These are phyloP conservation scores for Nigrospora osmanthi DNA, from an alignment of 2,329 filamentous ascomycete species.

Conservation along the genomic window DNA sequence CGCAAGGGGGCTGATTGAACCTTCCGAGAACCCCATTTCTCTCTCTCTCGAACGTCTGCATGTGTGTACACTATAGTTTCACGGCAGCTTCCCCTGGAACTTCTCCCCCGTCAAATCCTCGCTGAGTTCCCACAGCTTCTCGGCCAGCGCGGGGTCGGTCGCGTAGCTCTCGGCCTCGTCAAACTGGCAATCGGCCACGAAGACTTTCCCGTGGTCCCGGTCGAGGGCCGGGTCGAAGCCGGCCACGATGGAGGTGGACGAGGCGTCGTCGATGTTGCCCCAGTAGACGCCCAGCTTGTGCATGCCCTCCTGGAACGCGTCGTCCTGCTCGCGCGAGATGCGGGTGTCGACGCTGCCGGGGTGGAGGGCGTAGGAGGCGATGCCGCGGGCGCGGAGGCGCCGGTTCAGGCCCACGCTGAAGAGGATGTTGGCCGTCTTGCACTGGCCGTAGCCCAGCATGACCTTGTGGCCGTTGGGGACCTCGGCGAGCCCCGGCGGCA, in stretches of 20 bases:
- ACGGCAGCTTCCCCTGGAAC: slow-evolving; percentile 8
- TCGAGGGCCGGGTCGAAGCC: slow-evolving; percentile 24
- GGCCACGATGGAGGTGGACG: slow-evolving; percentile 25
- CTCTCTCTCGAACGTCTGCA: too few species aligned
- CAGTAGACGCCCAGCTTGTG: slow-evolving; percentile 17
- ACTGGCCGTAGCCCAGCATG: slow-evolving; percentile 38
- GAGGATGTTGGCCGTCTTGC: slow-evolving; percentile 43
- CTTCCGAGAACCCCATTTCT: background rate
- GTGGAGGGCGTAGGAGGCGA: slow-evolving; percentile 31
- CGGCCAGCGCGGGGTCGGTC: slow-evolving; percentile 20
- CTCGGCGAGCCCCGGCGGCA: slow-evolving; percentile 20
- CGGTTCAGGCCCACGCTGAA: slow-evolving; percentile 31
- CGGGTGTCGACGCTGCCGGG: slow-evolving; percentile 31
- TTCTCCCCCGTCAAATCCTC: slow-evolving; percentile 29
- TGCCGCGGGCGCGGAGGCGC: slow-evolving; percentile 20
- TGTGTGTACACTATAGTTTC: background rate
- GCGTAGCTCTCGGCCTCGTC: slow-evolving; percentile 16
- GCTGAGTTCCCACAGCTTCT: slow-evolving; percentile 31
- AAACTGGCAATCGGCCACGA: slow-evolving; percentile 29
- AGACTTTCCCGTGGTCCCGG: slow-evolving; percentile 20
- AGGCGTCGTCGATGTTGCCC: slow-evolving; percentile 23
- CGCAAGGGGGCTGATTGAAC: too few species aligned
- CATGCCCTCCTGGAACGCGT: slow-evolving; percentile 19
- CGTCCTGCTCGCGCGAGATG: slow-evolving; percentile 24
- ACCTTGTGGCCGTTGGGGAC: slow-evolving; percentile 26